Conservation (phyloP, 768 basidiomycete species). For the Hericium erinaceus region DNA sequence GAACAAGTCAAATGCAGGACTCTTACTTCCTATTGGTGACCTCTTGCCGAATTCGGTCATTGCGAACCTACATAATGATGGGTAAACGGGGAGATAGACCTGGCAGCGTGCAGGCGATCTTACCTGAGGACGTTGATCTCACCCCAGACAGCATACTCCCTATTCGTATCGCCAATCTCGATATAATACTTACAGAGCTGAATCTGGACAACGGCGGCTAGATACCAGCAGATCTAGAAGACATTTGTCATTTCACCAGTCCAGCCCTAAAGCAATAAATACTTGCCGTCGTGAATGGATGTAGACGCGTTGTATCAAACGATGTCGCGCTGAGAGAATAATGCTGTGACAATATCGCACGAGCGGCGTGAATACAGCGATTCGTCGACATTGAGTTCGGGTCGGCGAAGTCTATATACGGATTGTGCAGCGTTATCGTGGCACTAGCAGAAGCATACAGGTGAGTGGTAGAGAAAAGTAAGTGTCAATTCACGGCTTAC, state of each 20-base stretch:
- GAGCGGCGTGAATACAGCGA: slow-evolving; percentile 69
- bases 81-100: not conserved
- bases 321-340: slow-evolving; percentile 77
- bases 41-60: slow-evolving; percentile 75
- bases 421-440: slow-evolving; percentile 79
- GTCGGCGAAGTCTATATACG: slow-evolving; percentile 70
- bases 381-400: slow-evolving; percentile 54
- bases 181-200: slow-evolving; percentile 83
- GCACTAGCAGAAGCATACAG: slow-evolving; percentile 39
- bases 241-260: not conserved
- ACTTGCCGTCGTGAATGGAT: slow-evolving; percentile 75
- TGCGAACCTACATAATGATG: slow-evolving; percentile 48
- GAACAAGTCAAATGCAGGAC: not conserved
- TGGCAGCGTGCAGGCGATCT: slow-evolving; percentile 12
- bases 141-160: slow-evolving; percentile 76
- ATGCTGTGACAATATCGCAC: slow-evolving; percentile 64
- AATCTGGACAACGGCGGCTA: slow-evolving; percentile 80
- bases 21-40: slow-evolving; percentile 78
- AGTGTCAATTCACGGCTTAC: slow-evolving; percentile 33
- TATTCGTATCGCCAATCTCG: slow-evolving; percentile 63
- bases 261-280: not conserved
- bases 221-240: slow-evolving; percentile 79
- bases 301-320: slow-evolving; percentile 67
- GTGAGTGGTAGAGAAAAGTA: not conserved
- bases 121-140: slow-evolving; percentile 81